Evolutionary conservation across 306 rosid genomes (phyloP), one percentile per base, ranked within the genome.

Genomic region (Prunus padus): DNA sequence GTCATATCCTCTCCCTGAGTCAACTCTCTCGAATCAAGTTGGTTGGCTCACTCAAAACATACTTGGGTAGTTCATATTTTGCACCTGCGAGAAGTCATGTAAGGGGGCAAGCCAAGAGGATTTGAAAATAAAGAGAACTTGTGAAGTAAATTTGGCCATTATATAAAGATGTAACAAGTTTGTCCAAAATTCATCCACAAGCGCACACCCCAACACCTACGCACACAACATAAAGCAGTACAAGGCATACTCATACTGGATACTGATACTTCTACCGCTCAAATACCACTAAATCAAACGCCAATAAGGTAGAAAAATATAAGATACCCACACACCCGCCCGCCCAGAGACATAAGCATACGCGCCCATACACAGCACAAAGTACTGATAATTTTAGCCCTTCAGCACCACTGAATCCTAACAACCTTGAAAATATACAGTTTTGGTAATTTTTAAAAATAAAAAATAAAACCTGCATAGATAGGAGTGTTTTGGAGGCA

Each of bases 1-100:
- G 75, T 75, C 77, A 55, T 76, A 69, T 83, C 72, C 25, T 80
- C 87, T 73, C 68, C 77, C 52, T 10, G 71, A 74, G 73, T 86
- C 73, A 89, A 83, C 75, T 76, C 59, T 96, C 97, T 42, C 74
- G 91, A 76, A 96, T 96, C 90, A 92, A 69, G 92, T 96, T 96
- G 81, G 97, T 90, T 45, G 99, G 99, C 86, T 96, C 99, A 49
- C 98, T 96, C 93, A 96, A 83, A 72, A 96, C 99, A 68, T 96
- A 92, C 89, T 90, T 96, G 26, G 99, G 99, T 51, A 96, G 88
- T 68, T 96, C 99, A 54, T 96, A 96, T 87, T 92, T 92, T 5
- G 98, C 97, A 33, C 99, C 99, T 96, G 92, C 84, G 77, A 82
- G 23, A 75, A 70, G 61, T 15, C 60, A 45, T 70, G 31, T 30